Base-by-base conservation (phyloP, 768 basidiomycete species). In the Boletus speciosus region DNA sequence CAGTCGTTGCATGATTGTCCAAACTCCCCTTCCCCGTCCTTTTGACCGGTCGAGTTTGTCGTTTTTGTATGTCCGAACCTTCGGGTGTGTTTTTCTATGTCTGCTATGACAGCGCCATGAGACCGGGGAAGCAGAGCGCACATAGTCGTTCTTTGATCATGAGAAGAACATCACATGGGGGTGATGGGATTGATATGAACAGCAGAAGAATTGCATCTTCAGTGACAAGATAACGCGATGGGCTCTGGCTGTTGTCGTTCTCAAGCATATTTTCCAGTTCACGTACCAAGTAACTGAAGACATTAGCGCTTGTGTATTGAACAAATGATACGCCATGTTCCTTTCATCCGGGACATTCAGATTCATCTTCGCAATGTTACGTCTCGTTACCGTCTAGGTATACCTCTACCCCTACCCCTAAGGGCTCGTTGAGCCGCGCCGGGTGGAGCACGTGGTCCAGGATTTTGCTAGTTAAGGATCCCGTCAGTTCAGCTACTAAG, bases 401-500 rank as follows among this genome's bases (percentile, higher is more conserved):
- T 81, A 51, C 94, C 93, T 55, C 93, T 81, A 27, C 94, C 94
- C 59, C 94, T 79, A 41, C 93, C 93, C 66, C 93, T 81, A 58
- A 96, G 69, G 14, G 90, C 93, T 41, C 90, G 79, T 66, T 90
- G 86, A 12, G 92, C 91, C 9, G 91, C 76, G n/a, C 93, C 94
- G n/a, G 92, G 87, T 14, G 94, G 93, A 40, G 90, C 90, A 62
- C 78, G 84, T 19, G 94, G 94, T n/a, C 94, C 94, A 25, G 91
- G 66, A 62, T 85, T 84, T 73, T 78, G 80, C 91, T 93, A 59
- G 41, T 49, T 38, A 32, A 34, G 32, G 49, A 49, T 46, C 52
- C 41, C 14, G 58, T 76, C 44, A 66, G 52, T 48, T 35, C 54
- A 41, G 49, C 25, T 25, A 54, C 47, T 39, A 37, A 51, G 38